A percentile compares a stretch with the other conserved stretches of the same genome.
Evolutionary conservation across 1,284 basidiomycete species (phyloP).

Genomic region (Papiliotrema nemorosa): DNA sequence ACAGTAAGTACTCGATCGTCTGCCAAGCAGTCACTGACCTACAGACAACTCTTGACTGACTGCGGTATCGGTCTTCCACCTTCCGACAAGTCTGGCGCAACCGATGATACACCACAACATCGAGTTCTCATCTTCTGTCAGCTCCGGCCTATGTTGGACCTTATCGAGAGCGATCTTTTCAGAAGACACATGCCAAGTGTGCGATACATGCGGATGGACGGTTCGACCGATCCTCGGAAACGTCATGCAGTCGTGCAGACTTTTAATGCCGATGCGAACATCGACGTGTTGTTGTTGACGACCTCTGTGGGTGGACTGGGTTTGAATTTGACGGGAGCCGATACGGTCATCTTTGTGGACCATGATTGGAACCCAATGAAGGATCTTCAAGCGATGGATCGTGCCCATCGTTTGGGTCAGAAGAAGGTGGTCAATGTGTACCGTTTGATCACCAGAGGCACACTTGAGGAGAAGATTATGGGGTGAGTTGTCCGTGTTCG

Average conservation of each 20-base stretch:
- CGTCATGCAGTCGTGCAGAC: conserved; percentile 95
- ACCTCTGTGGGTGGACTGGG: conserved; percentile 97
- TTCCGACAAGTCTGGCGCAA: conserved; percentile 46
- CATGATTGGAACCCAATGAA: conserved; percentile 99
- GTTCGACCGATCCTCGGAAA: conserved; percentile 79
- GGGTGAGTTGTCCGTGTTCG: conserved; percentile 60
- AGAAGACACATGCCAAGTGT: conserved; percentile 87
- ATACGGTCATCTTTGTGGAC: conserved; percentile 99
- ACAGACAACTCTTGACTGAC: conserved; percentile 84
- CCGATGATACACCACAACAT: conserved; percentile 74
- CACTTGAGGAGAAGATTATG: conserved; percentile 99
- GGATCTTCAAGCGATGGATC: conserved; percentile 98
- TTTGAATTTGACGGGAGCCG: conserved; percentile 93
- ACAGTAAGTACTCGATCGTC: conserved; percentile 56
- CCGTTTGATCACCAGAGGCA: conserved; percentile 92
- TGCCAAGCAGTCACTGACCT: conserved; percentile 5
- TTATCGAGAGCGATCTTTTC: conserved; percentile 94
- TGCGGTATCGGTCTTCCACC: conserved; percentile 77
- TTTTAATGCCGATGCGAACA: conserved; percentile 96
- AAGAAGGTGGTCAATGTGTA: conserved; percentile 99
- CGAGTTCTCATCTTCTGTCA: conserved; percentile 99
- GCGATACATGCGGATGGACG: conserved; percentile 97
- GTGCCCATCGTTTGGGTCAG: conserved; percentile 96
- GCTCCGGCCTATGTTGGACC: conserved; percentile 98
- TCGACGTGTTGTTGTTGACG: conserved; percentile 92